Conservation (phyloP, 192 early-diverging fungal genomes). For the Geosiphon pyriformis region DNA sequence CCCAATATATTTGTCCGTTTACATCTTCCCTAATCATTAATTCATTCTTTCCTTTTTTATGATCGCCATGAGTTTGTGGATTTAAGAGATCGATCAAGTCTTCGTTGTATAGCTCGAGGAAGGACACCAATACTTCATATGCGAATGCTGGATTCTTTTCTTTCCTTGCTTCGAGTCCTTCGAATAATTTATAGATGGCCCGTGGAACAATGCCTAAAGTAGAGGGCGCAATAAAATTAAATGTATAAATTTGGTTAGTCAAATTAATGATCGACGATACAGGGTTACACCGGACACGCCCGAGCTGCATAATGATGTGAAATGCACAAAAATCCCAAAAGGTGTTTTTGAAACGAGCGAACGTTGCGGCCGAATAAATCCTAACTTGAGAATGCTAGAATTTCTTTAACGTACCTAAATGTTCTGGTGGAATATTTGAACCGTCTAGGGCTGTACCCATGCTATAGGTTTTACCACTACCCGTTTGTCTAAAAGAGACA, state of each 20-base stretch:
- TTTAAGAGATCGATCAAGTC: slow-evolving; percentile 84
- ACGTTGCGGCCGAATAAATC: no score
- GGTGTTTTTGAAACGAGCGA: background rate
- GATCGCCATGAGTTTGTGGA: slow-evolving; percentile 25
- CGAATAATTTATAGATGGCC: slow-evolving; percentile 57
- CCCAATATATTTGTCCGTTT: slow-evolving; percentile 80
- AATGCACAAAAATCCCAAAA: background rate
- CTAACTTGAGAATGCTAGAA: background rate
- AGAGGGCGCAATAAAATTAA: background rate
- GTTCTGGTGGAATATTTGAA: slow-evolving; percentile 27
- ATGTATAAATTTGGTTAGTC: background rate
- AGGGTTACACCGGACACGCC: no score
- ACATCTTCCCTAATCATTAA: slow-evolving; percentile 74
- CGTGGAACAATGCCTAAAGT: slow-evolving; percentile 64
- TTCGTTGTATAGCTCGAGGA: slow-evolving; percentile 97
- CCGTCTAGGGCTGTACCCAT: slow-evolving; percentile 77
- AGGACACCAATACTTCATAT: slow-evolving; percentile 67
- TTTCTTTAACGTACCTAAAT: slow-evolving; percentile 27
- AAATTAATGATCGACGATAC: background rate
- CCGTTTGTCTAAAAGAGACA: slow-evolving; percentile 61
- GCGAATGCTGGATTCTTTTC: slow-evolving; percentile 34
- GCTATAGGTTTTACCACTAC: slow-evolving; percentile 91
- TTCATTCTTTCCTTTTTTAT: slow-evolving; percentile 29
- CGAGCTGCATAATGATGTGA: background rate
- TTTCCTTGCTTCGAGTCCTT: slow-evolving; percentile 30